Evolutionary conservation across 306 rosid genomes (phyloP).

Genomic region (Corylus americana): DNA sequence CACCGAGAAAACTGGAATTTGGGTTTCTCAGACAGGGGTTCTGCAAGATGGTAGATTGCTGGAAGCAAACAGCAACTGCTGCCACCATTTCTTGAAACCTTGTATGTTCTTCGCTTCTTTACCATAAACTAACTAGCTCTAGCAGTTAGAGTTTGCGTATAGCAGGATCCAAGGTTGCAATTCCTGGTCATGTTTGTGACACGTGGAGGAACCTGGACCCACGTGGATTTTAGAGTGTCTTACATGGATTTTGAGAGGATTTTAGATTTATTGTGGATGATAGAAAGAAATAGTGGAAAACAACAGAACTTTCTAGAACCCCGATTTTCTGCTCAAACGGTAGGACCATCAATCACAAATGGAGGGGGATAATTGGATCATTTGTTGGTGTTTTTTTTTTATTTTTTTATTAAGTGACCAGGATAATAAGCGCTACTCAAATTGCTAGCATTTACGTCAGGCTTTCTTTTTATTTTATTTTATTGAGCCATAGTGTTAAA

Average conservation of each 20-base stretch:
- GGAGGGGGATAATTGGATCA: not conserved
- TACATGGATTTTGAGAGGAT: slow-evolving; percentile 30
- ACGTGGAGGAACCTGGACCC: slow-evolving; percentile 56
- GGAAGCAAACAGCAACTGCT: slow-evolving; percentile 52
- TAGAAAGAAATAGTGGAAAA: not conserved
- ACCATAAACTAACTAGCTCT: not conserved
- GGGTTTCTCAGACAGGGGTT: slow-evolving; percentile 44
- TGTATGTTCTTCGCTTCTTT: slow-evolving; percentile 6
- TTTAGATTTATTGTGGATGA: slow-evolving; percentile 48
- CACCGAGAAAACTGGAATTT: slow-evolving; percentile 42
- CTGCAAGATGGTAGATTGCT: slow-evolving; percentile 59
- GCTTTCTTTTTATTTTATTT: too few species aligned
- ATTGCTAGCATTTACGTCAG: too few species aligned
- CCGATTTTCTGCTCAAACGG: not conserved
- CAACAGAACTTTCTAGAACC: not conserved
- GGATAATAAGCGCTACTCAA: too few species aligned
- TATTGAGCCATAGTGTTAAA: too few species aligned
- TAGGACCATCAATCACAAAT: not conserved
- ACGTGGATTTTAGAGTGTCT: slow-evolving; percentile 38
- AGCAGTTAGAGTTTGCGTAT: slow-evolving; percentile 11
- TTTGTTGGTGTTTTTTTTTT: too few species aligned
- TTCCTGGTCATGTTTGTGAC: slow-evolving; percentile 57
- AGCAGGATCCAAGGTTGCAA: slow-evolving; percentile 16
- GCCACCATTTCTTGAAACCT: slow-evolving; percentile 45
- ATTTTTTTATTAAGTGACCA: too few species aligned